Conservation (phyloP, 768 basidiomycete species). For the Trametes villosa region DNA sequence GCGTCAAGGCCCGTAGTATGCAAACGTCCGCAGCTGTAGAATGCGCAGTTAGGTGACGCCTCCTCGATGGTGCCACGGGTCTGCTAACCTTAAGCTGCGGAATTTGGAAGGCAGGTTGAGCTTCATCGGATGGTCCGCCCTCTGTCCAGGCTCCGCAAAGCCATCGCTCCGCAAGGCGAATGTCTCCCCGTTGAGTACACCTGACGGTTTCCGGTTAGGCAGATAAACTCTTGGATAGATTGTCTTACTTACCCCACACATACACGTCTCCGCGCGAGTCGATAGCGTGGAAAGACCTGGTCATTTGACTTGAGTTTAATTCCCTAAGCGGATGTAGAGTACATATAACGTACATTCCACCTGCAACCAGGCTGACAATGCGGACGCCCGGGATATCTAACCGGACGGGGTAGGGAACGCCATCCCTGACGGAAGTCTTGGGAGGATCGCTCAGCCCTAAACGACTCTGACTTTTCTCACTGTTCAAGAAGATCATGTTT, state of each 20-base stretch:
- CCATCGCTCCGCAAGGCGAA: constrained; percentile 52
- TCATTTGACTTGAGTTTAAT: no score
- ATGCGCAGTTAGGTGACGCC: not conserved
- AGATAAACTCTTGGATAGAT: constrained; percentile 9
- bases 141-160: constrained; percentile 57
- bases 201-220: constrained; percentile 40
- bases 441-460: constrained; percentile 55
- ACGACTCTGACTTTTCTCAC: constrained; percentile 64
- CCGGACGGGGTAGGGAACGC: constrained; percentile 66
- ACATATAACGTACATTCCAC: constrained; percentile 88
- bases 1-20: constrained; percentile 72
- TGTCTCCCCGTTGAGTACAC: constrained; percentile 58
- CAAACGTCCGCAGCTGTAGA: constrained; percentile 71
- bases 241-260: constrained; percentile 70
- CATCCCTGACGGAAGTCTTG: constrained; percentile 39
- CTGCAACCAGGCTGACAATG: constrained; percentile 75
- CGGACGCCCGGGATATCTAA: constrained; percentile 62
- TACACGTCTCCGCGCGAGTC: constrained; percentile 73
- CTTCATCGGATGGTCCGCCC: constrained; percentile 55
- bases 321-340: no score
- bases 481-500: constrained; percentile 34
- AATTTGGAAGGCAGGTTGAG: constrained; percentile 62
- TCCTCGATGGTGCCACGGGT: not conserved
- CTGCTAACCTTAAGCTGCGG: constrained; percentile 66
- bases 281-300: constrained; percentile 86